Evolutionary conservation across 2,329 filamentous ascomycete species (phyloP).

Genomic region (Tolypocladium inflatum): DNA sequence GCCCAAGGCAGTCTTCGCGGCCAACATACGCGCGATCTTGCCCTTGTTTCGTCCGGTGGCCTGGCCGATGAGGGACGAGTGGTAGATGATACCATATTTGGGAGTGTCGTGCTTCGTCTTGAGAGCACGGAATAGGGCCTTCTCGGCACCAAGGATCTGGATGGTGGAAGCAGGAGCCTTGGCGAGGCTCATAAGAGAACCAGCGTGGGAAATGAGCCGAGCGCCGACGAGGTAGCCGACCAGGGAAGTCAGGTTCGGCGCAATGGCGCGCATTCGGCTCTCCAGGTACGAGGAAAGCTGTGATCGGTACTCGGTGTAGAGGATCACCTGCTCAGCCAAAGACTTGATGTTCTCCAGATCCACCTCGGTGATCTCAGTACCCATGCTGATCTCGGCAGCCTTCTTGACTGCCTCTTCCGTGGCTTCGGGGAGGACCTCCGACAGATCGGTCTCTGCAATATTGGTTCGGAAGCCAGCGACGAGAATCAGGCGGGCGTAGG

Average conservation of each 20-base stretch:
- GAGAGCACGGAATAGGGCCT: slow-evolving; percentile 93
- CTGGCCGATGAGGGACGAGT: slow-evolving; percentile 89
- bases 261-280: slow-evolving; percentile 91
- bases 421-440: slow-evolving; percentile 89
- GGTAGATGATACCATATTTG: slow-evolving; percentile 94
- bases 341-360: slow-evolving; percentile 90
- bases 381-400: slow-evolving; percentile 95
- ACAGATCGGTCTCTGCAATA: slow-evolving; percentile 66
- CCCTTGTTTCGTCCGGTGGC: slow-evolving; percentile 98
- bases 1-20: slow-evolving; percentile 87
- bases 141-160: slow-evolving; percentile 96
- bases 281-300: slow-evolving; percentile 85
- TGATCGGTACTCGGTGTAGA: slow-evolving; percentile 81
- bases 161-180: slow-evolving; percentile 94
- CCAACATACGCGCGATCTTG: slow-evolving; percentile 94
- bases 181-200: slow-evolving; percentile 87
- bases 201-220: slow-evolving; percentile 86
- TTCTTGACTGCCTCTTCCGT: slow-evolving; percentile 87
- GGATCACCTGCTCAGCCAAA: slow-evolving; percentile 86
- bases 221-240: slow-evolving; percentile 92
- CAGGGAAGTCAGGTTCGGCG: slow-evolving; percentile 87
- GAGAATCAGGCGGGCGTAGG: slow-evolving; percentile 82
- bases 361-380: slow-evolving; percentile 88
- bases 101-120: slow-evolving; percentile 99
- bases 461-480: slow-evolving; percentile 84